These are phyloP conservation scores for Blastobotrys muscicola DNA, from an alignment of 805 yeast species.

Conservation along the genomic window DNA sequence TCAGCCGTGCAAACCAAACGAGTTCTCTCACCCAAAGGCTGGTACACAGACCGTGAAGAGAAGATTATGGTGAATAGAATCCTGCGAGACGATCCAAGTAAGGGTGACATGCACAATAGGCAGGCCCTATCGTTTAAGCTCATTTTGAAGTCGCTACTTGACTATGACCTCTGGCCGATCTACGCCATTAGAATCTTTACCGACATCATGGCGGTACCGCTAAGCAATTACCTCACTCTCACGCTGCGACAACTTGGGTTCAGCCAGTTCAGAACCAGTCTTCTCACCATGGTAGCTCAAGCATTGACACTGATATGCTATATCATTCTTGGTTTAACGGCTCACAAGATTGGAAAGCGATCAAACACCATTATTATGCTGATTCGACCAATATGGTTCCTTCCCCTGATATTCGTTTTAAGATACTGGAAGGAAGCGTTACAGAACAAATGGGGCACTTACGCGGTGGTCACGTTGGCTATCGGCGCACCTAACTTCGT, in stretches of 20 bases:
- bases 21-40: slow-evolving; percentile 30
- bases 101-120: slow-evolving; percentile 56
- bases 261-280: slow-evolving; percentile 41
- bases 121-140: slow-evolving; percentile 37
- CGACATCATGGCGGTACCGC: not conserved
- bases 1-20: slow-evolving; percentile 43
- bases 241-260: slow-evolving; percentile 43
- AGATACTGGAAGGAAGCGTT: slow-evolving; percentile 16
- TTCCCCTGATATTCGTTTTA: slow-evolving; percentile 6
- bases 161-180: not conserved
- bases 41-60: slow-evolving; percentile 47
- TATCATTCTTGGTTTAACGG: slow-evolving; percentile 9
- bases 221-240: slow-evolving; percentile 38
- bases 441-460: slow-evolving; percentile 23
- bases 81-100: slow-evolving; percentile 51
- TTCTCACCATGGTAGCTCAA: slow-evolving; percentile 34
- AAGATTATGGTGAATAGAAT: slow-evolving; percentile 48
- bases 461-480: slow-evolving; percentile 21
- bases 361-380: slow-evolving; percentile 19
- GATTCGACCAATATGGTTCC: slow-evolving; percentile 36
- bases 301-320: slow-evolving; percentile 10
- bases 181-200: not conserved
- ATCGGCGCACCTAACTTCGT: slow-evolving; percentile 33
- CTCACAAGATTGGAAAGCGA: slow-evolving; percentile 7
- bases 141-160: not conserved